Base-by-base conservation (phyloP, 1,284 basidiomycete species). In the Fomitopsis betulina region DNA sequence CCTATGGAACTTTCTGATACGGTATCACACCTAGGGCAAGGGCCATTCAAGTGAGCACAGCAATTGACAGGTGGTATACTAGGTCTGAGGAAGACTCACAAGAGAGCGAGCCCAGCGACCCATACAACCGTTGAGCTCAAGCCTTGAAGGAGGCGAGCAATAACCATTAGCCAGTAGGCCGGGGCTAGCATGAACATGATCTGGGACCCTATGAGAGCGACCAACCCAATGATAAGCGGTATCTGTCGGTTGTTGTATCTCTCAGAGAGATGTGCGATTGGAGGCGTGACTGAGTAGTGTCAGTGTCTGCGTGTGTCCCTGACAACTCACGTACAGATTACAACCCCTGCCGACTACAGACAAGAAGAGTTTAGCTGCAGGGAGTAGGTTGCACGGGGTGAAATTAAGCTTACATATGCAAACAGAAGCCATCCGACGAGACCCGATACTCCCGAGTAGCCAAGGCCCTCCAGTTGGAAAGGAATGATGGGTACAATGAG, bases 141-240 rank as follows among this genome's bases (percentile, higher is more conserved):
- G 1, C 91, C 91, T 71, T 93, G 91, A 8, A 91, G 58, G 17
- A 86, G 72, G 21, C 91, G 83, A 17, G 89, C 86, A 32, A 92
- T 42, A 13, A 82, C 82, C 88, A 93, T 91, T 13, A 88, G 73
- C 72, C 83, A 76, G 66, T 85, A 93, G 21, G 76, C 79, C 2
- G 81, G 83, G 0, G 88, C 86, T 60, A 90, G 82, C 89, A 93
- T 93, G 53, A 93, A 79, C 74, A 93, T 76, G 23, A 92, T 72
- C 67, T 85, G 81, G 17, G 85, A 80, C 3, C 77, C 83, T 9
- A 85, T 73, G 13, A 90, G 76, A 15, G 82, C 66, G 3, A 83
- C 13, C 15, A 87, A 75, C 5, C 87, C 90, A 7, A 76, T 56
- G 5, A 92, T 66, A 39, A 93, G 75, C 2, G 89, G 88, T 1